Conservation (phyloP, 208 protist species). For the Leishmania gerbilli region DNA sequence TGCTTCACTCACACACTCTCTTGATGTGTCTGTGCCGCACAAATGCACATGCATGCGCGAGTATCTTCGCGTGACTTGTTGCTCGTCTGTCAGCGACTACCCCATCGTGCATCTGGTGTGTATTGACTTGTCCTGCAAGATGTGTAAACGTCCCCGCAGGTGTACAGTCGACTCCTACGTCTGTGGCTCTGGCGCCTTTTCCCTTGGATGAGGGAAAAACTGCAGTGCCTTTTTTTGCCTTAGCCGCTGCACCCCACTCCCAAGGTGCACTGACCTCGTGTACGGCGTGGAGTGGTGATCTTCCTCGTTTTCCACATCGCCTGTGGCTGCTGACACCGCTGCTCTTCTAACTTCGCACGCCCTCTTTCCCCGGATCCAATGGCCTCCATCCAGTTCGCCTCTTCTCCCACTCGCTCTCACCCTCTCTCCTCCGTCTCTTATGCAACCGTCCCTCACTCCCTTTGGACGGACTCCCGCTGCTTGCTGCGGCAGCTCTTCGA, state of each 20-base stretch:
- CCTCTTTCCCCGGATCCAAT: background rate
- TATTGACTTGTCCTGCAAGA: too few species aligned
- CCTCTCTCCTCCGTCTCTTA: background rate
- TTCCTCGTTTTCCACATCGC: background rate
- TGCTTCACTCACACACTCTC: background rate
- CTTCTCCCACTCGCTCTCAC: background rate
- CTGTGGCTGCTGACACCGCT: background rate
- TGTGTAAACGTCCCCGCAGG: background rate
- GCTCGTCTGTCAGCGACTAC: background rate
- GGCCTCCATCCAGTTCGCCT: background rate
- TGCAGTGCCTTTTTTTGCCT: background rate
- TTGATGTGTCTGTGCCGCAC: background rate
- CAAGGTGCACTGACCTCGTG: background rate
- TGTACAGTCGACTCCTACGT: background rate
- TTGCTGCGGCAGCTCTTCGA: background rate
- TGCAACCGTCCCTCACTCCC: background rate
- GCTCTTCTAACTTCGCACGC: too few species aligned
- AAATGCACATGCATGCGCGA: background rate
- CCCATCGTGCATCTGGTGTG: background rate
- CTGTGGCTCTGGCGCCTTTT: background rate
- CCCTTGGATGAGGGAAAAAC: background rate
- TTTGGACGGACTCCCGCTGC: background rate
- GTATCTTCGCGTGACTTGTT: background rate
- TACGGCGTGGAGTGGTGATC: too few species aligned
- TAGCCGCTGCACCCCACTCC: background rate